Evolutionary conservation across 2,329 filamentous ascomycete genomes (phyloP).

Genomic region (Teratosphaeria gauchensis): DNA sequence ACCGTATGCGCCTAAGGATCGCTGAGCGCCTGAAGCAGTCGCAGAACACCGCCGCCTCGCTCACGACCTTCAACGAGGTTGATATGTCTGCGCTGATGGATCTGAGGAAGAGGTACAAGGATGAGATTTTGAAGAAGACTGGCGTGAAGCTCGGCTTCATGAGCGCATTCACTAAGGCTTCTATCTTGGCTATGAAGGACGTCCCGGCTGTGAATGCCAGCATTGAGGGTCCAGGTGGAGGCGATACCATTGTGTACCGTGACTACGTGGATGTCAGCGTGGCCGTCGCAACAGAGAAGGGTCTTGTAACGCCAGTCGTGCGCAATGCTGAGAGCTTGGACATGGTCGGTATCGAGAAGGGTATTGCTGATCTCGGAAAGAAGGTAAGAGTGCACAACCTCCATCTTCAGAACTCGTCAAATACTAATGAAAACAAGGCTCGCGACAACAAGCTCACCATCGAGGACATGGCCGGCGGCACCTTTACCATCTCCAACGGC

Average conservation of each 20-base stretch:
- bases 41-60: conserved; percentile 92
- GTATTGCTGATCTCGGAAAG: conserved; percentile 88
- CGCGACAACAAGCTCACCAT: conserved; percentile 95
- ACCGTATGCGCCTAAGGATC: conserved; percentile 95
- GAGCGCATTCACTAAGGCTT: conserved; percentile 90
- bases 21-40: conserved; percentile 98
- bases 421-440: conserved; percentile 45
- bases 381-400: conserved; percentile 54
- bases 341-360: conserved; percentile 77
- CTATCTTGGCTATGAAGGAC: conserved; percentile 84
- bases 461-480: conserved; percentile 97
- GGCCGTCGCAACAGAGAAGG: conserved; percentile 94
- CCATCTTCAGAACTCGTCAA: neutral
- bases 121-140: conserved; percentile 89
- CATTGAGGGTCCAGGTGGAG: conserved; percentile 88
- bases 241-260: conserved; percentile 95
- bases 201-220: conserved; percentile 93
- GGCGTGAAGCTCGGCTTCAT: conserved; percentile 99
- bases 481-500: conserved; percentile 94
- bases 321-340: conserved; percentile 86
- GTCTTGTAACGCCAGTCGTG: conserved; percentile 90
- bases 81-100: conserved; percentile 98
- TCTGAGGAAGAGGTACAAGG: conserved; percentile 95
- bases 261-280: conserved; percentile 98
- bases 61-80: conserved; percentile 98